Base-by-base conservation (phyloP, 371 early-diverging fungal species). In the Neoconidiobolus thromboides region DNA sequence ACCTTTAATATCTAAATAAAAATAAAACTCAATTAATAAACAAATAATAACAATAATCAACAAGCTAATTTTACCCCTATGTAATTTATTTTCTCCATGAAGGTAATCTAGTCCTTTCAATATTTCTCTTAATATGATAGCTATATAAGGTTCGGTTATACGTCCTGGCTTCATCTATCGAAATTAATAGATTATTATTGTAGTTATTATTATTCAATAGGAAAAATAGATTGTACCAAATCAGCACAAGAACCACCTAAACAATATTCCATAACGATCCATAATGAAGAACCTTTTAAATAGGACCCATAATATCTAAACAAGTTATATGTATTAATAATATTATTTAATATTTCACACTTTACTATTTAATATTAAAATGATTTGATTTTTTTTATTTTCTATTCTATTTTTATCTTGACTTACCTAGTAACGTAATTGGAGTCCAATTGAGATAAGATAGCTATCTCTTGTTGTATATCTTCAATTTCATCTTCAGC, bases 401-500 rank as follows among this genome's bases (percentile, higher is more conserved):
- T 26, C n/a, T 60, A 2, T n/a, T 38, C 43, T 37, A 26, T 14
- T n/a, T 36, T 37, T 43, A 57, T 14, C 2, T 3, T 1, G 52
- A 26, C 26, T 26, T 83, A 88, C 84, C 86, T 87, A 61, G 92
- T 93, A 44, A 95, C 88, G 68, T 82, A 84, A 42, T 77, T 80
- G 5, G 92, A 91, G 65, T 93, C 89, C 56, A 93, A 73, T 65
- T 94, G 95, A n/a, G 92, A 87, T 14, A 97, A 75, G 59, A 97
- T 93, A 55, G 79, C 81, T 68, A 96, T 97, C 67, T 97, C 98
- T 68, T 89, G 89, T 66, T 91, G 93, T 66, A 97, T 94, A 72
- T 96, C 98, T 62, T 94, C 95, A 63, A 96, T 93, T 65, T 97
- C 95, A 65, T 96, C 96, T 68, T 96, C 96, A 38, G 93, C 90